Evolutionary conservation across 768 basidiomycete species (phyloP), one percentile per base, ranked within the genome.

Genomic region (Sarcomyxa edulis): DNA sequence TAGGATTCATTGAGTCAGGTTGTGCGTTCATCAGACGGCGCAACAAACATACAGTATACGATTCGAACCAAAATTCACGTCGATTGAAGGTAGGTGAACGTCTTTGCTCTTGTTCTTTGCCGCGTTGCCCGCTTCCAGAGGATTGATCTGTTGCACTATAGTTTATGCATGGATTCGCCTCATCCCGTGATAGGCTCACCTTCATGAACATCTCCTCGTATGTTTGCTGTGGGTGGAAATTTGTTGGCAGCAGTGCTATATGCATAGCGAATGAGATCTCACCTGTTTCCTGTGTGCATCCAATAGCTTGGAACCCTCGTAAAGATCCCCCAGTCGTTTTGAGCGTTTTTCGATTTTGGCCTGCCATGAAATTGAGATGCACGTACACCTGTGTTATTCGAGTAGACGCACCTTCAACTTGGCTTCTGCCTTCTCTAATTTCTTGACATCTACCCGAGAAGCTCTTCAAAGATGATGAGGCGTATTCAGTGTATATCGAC

Each of bases 191-290:
- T 31, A 34, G 23, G 39, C 22, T 36, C 37, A 82, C 92, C 74
- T 96, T 91, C 88, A 99, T 89, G 66, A 93, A 99, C 80, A 99
- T 84, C 56, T 99, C 96, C 56, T 98, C 95, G 63, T 97, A 98
- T 14, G 84, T 78, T 86, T 97, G 92, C 83, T 98, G 50, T 25
- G 47, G 14, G 5, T 18, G 18, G 40, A 36, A 51, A 22, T 45
- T 43, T 15, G 27, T 12, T 37, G 25, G 15, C 14, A 32, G 26
- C 12, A 14, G 19, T 11, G 10, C 19, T 26, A 19, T 24, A 32
- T 30, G 22, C 39, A 25, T 23, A n/a, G 15, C 19, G 15, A 32
- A 34, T 11, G 23, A 18, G 20, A 27, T 48, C 66, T 39, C 46
- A 82, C 87, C 71, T 93, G 91, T 65, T 92, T 93, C 59, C 83